These are phyloP conservation scores for Acanthamoeba healyi DNA, from an alignment of 208 protist genomes.

Conservation along the genomic window DNA sequence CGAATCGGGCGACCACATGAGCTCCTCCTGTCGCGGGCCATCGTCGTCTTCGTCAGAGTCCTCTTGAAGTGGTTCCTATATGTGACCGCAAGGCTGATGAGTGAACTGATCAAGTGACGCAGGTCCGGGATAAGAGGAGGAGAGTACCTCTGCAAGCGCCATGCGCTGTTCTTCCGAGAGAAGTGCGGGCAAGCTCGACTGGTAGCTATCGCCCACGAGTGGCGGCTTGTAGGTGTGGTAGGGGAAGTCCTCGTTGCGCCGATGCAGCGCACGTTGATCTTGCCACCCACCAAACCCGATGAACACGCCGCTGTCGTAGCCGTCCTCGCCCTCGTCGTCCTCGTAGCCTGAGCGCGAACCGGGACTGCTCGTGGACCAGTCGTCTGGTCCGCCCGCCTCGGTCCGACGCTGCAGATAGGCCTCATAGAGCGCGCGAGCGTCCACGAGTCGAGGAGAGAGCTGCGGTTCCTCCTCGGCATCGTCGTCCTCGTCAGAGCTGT, in stretches of 20 bases:
- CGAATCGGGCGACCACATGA: slow-evolving; percentile 29
- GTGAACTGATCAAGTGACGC: no score
- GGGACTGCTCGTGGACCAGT: neutral
- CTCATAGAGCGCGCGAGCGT: slow-evolving; percentile 21
- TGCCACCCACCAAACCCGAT: neutral
- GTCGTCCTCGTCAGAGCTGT: slow-evolving; percentile 21
- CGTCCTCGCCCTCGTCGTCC: neutral
- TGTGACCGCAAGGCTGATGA: no score
- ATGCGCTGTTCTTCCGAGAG: neutral
- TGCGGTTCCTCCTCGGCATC: slow-evolving; percentile 37
- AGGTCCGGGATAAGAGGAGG: neutral
- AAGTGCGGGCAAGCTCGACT: neutral
- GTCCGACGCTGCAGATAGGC: slow-evolving; percentile 15
- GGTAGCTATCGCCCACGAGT: neutral
- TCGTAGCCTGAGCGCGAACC: neutral
- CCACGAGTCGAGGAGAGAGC: slow-evolving; percentile 30
- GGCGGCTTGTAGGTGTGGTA: slow-evolving; percentile 51
- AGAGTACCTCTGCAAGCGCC: neutral
- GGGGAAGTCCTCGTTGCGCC: slow-evolving; percentile 55
- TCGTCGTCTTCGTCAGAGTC: neutral
- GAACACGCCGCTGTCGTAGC: neutral
- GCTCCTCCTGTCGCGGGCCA: slow-evolving; percentile 22
- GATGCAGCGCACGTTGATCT: slow-evolving; percentile 24
- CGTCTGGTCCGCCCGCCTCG: neutral
- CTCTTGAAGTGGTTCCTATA: neutral